Percentiles rank a stretch among this genome's conserved stretches.
phyloP scores from a whole-genome alignment of 2,329 filamentous ascomycete genomes.

The Aspergillus fumigatiaffinis region DNA sequence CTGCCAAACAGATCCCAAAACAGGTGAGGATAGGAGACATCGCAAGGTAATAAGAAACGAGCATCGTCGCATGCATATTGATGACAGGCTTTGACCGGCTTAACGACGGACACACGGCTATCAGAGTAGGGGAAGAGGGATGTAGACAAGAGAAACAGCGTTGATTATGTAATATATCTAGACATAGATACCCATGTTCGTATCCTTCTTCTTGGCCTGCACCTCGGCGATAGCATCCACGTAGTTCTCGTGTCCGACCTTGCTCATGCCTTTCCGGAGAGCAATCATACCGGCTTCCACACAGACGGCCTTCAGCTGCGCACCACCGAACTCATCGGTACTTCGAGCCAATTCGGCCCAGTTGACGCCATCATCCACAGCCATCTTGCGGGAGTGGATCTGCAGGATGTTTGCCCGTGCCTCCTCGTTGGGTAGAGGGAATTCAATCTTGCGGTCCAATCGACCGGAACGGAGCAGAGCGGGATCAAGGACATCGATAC shows the following conservation, averaged over 20 bases:
- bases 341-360: slow-evolving; percentile 93
- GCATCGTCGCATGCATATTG: neutral
- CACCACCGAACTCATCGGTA: slow-evolving; percentile 97
- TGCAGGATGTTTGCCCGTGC: slow-evolving; percentile 93
- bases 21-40: neutral
- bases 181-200: slow-evolving; percentile 45
- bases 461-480: slow-evolving; percentile 87
- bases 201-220: slow-evolving; percentile 83
- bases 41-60: neutral
- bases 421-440: slow-evolving; percentile 96
- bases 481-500: slow-evolving; percentile 89
- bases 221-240: slow-evolving; percentile 98
- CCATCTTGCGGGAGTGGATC: slow-evolving; percentile 99
- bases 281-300: slow-evolving; percentile 99
- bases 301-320: slow-evolving; percentile 96
- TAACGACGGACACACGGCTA: no score
- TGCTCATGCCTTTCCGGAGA: slow-evolving; percentile 85
- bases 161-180: slow-evolving; percentile 18
- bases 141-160: neutral
- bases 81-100: neutral
- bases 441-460: slow-evolving; percentile 96
- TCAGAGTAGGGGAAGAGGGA: neutral
- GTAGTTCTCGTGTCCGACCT: slow-evolving; percentile 97
- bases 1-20: neutral
- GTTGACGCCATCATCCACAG: slow-evolving; percentile 86